Base-by-base conservation (phyloP, 345 rosid species). In the Turnera subulata region DNA sequence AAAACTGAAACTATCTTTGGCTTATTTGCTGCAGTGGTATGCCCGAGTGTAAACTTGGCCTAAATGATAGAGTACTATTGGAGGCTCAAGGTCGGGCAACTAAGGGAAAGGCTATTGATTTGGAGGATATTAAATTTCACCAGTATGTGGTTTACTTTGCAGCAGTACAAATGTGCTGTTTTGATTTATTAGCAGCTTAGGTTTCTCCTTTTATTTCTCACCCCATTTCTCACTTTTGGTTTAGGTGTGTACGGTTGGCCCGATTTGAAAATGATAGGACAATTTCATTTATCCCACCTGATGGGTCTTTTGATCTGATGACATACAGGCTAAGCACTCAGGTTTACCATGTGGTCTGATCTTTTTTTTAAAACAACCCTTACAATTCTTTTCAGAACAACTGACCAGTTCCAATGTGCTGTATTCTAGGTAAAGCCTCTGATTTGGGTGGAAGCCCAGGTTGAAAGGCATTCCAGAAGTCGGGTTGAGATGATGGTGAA, bases 21-120 rank as follows among this genome's bases (percentile, higher is more conserved):
- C 6, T 50, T 13, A 26, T 50, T 6, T 12, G 25, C 65, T 65
- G 61, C 75, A 87, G 97, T 71, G 99, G 99, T 64, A 93, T 89
- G 97, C 97, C 97, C 4, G 97, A 89, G 78, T 93, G 99, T 79
- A 93, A 93, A 72, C 86, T 93, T 69, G 97, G 99, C 48, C 81
- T 89, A 56, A 93, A 93, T 66, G 99, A 89, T 76, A 82, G 96
- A 80, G 84, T 93, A 53, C 64, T 93, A 61, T 58, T 89, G 83
- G 99, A 93, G 78, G 97, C 97, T 13, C 99, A 93, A 63, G 99
- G 99, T 45, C 86, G 91, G 39, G 57, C 97, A 44, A 85, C 96
- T 23, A 93, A 89, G 72, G 97, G 96, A 53, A 93, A 93, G 80
- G 94, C 97, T 33, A 89, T 87, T 56, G 99, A 93, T 81, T 76